Conservation (phyloP, 2,329 filamentous ascomycete species). For the Pyrenochaeta sp. region DNA sequence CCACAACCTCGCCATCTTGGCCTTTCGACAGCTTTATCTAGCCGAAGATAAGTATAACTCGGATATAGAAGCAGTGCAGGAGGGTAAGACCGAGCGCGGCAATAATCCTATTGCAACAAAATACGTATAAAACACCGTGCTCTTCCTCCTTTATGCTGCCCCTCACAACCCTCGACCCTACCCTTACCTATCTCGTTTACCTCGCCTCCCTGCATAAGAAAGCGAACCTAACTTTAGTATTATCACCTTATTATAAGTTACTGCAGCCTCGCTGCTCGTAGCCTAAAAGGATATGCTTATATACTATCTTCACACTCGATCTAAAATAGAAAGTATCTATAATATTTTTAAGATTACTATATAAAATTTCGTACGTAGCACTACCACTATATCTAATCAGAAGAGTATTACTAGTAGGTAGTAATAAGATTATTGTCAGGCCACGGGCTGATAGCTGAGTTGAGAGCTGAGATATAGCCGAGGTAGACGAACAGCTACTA, state of each 20-base stretch:
- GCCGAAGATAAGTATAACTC: conserved; percentile 92
- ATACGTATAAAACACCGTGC: conserved; percentile 71
- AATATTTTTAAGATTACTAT: conserved; percentile 85
- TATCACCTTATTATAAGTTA: conserved; percentile 77
- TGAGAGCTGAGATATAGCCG: too few species aligned
- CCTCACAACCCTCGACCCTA: conserved; percentile 86
- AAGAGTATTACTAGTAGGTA: conserved; percentile 84
- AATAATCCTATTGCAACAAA: conserved; percentile 49
- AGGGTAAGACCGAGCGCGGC: conserved; percentile 39
- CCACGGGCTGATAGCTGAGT: too few species aligned
- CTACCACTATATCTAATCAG: conserved; percentile 87
- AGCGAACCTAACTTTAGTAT: conserved; percentile 97
- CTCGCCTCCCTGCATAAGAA: conserved; percentile 94
- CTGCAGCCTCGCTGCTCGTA: conserved; percentile 75
- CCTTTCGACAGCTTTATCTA: conserved; percentile 86
- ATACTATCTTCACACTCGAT: conserved; percentile 93
- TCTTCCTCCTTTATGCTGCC: conserved; percentile 91
- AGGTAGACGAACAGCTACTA: too few species aligned
- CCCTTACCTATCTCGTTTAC: conserved; percentile 86
- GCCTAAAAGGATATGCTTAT: conserved; percentile 85
- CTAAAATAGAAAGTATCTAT: conserved; percentile 93
- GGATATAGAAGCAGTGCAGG: conserved; percentile 70
- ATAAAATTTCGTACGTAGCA: conserved; percentile 83
- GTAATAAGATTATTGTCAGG: conserved; percentile 89
- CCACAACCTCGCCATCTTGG: conserved; percentile 89